Evolutionary conservation across 2,329 filamentous ascomycete species (phyloP).

Genomic region (Beauveria pseudobassiana): DNA sequence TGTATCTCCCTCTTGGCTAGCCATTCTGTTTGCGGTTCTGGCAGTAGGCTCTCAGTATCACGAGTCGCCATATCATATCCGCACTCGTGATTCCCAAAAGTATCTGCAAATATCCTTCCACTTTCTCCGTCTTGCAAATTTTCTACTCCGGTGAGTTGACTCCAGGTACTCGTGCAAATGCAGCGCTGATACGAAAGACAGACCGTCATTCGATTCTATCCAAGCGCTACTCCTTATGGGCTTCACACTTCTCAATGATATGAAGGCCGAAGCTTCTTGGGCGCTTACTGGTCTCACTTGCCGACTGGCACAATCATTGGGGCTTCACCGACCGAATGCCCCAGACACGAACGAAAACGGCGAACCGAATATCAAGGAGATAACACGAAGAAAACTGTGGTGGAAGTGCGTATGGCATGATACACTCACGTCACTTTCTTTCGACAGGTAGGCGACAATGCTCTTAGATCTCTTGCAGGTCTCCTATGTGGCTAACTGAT

Average conservation of each 20-base stretch:
- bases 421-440: conserved; percentile 57
- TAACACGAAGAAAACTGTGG: conserved; percentile 50
- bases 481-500: not conserved
- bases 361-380: conserved; percentile 44
- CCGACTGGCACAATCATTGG: conserved; percentile 57
- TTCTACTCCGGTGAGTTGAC: conserved; percentile 44
- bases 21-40: conserved; percentile 57
- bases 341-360: conserved; percentile 38
- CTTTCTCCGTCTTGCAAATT: conserved; percentile 56
- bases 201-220: conserved; percentile 58
- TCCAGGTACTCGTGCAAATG: not conserved
- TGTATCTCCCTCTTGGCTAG: conserved; percentile 58
- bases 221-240: conserved; percentile 56
- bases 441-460: conserved; percentile 43
- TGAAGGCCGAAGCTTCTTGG: conserved; percentile 64
- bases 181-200: conserved; percentile 19
- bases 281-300: conserved; percentile 57
- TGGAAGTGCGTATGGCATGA: conserved; percentile 63
- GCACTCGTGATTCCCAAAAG: conserved; percentile 51
- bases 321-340: conserved; percentile 44
- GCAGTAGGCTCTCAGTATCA: conserved; percentile 61
- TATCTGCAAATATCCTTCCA: conserved; percentile 60
- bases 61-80: conserved; percentile 54
- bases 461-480: conserved; percentile 10
- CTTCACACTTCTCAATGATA: conserved; percentile 59